phyloP scores from a whole-genome alignment of 257 asterid genomes.

The Ilex aquifolium region DNA sequence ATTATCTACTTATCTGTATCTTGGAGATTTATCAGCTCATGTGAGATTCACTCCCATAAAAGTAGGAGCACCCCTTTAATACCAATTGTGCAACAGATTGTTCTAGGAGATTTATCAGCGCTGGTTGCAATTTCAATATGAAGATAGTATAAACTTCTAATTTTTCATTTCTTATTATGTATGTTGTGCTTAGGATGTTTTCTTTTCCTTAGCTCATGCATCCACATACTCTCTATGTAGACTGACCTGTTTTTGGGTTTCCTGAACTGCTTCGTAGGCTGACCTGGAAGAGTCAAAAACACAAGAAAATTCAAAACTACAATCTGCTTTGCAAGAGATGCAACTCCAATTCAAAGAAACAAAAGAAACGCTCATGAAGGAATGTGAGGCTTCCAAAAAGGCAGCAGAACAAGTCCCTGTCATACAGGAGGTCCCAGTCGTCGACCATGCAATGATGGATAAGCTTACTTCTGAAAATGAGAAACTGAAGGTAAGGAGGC shows the following conservation, averaged over 20 bases:
- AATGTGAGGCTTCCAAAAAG: constrained; percentile 50
- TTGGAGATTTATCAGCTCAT: too few species aligned
- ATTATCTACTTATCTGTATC: too few species aligned
- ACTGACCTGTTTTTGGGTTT: too few species aligned
- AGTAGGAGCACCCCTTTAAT: too few species aligned
- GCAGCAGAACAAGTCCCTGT: constrained; percentile 63
- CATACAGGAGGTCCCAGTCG: constrained; percentile 79
- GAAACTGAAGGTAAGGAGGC: constrained; percentile 58
- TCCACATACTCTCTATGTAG: constrained; percentile 5
- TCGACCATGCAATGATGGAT: constrained; percentile 78
- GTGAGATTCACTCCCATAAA: too few species aligned
- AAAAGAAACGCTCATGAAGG: constrained; percentile 61
- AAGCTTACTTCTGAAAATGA: constrained; percentile 79
- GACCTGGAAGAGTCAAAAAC: constrained; percentile 93
- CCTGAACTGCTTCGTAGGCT: constrained; percentile 32
- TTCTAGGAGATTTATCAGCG: too few species aligned
- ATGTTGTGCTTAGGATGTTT: too few species aligned
- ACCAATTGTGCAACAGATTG: too few species aligned
- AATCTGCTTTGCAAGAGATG: constrained; percentile 71
- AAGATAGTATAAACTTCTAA: too few species aligned
- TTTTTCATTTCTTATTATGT: too few species aligned
- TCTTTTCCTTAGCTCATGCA: constrained; percentile 9
- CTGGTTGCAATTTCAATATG: too few species aligned
- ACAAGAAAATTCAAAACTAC: constrained; percentile 79
- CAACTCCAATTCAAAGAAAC: constrained; percentile 78